Percentiles rank a stretch among this genome's conserved stretches.
phyloP scores from a whole-genome alignment of 495 filamentous ascomycete species.

The Gamarada debralockiae region DNA sequence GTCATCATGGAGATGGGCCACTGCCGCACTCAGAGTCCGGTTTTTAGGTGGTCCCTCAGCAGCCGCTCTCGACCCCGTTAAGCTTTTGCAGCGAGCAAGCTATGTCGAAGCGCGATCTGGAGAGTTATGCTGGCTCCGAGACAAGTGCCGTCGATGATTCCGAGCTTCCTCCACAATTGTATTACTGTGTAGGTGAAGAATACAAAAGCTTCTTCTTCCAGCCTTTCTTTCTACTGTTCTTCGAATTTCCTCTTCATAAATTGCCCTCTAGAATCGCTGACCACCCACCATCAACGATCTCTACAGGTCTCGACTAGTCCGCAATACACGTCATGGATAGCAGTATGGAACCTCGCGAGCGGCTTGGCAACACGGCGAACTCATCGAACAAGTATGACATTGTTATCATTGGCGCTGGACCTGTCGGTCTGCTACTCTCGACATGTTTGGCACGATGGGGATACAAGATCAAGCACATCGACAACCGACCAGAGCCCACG shows the following conservation, averaged over 20 bases:
- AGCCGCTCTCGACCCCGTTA: neutral
- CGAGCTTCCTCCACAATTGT: constrained; percentile 9
- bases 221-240: neutral
- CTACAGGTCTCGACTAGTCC: too few relatives aligned
- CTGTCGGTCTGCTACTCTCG: constrained; percentile 84
- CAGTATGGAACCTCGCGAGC: constrained; percentile 14
- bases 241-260: neutral
- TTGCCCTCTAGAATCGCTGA: too few relatives aligned
- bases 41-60: neutral
- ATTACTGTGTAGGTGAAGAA: neutral
- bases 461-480: constrained; percentile 65
- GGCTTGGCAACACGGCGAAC: neutral
- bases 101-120: neutral
- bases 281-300: too few relatives aligned
- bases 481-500: constrained; percentile 65
- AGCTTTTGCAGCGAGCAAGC: too few relatives aligned
- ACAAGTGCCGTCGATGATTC: constrained; percentile 9
- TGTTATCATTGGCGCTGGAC: constrained; percentile 85
- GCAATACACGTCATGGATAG: constrained; percentile 12
- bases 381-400: constrained; percentile 49
- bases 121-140: neutral
- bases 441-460: constrained; percentile 73
- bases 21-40: neutral
- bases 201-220: neutral
- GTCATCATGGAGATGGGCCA: neutral